Evolutionary conservation across 2,329 filamentous ascomycete species (phyloP), one percentile per base, ranked within the genome.

Genomic region (Ophiocordyceps camponoti-saundersi): DNA sequence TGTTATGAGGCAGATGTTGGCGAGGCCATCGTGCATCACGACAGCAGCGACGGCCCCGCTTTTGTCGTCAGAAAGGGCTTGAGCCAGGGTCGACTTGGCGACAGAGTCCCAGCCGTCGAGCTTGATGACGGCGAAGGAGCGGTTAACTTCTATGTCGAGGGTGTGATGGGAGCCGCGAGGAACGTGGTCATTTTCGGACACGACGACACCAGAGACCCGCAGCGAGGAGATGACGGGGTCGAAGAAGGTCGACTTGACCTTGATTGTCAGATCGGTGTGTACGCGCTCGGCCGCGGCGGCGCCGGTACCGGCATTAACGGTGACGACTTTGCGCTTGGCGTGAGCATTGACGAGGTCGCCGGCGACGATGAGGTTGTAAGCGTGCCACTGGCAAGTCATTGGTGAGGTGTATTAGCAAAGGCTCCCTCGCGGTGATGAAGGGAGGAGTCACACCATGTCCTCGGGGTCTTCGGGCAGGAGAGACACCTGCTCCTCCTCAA

Each of bases 71-170:
- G 85, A 80, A 15, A 90, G 73, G 1, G 88, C 82, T 60, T 95
- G 86, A 48, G 76, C 71, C 12, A 98, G 73, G 43, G 85, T 82
- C 49, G 85, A 80, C 44, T 82, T 68, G 3, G 89, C 85, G 12
- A 98, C 80, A 53, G 83, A 89, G 63, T 98, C 92, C 92, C 92
- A 98, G 41, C 88, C 65, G 47, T 63, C 81, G 39, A 76, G 75
- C 65, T 96, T 96, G 66, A 88, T 83, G 8, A 98, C 62, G 7
- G 85, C 90, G 56, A 96, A 96, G 45, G 88, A 81, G 41, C 89
- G 76, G 56, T 92, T 80, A 48, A 95, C 71, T 61, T 95, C 90
- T 43, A 98, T 73, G 53, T 95, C 90, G 52, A 79, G 68, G 2
- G 75, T 78, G 56, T 79, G 75, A 55, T 76, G 70, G 50, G 75